These are phyloP conservation scores for Trametes elegans DNA, from an alignment of 768 basidiomycete genomes.

Conservation along the genomic window DNA sequence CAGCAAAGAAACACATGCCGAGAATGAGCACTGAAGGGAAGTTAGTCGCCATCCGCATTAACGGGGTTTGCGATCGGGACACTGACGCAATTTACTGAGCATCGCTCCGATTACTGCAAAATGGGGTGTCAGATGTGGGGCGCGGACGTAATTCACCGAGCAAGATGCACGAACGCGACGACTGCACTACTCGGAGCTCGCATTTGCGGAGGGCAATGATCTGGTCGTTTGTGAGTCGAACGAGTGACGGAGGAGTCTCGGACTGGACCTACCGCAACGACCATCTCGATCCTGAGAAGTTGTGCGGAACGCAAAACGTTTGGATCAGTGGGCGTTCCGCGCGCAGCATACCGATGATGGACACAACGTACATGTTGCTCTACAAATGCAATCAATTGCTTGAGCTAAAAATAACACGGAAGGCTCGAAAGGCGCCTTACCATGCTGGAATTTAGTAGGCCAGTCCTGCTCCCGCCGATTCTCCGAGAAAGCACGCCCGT, in stretches of 20 bases:
- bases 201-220: conserved; percentile 82
- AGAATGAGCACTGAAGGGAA: conserved; percentile 65
- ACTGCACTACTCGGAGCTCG: conserved; percentile 77
- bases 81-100: conserved; percentile 68
- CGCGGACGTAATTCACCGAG: neutral
- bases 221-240: conserved; percentile 33
- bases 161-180: conserved; percentile 54
- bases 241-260: neutral
- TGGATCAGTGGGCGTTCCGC: neutral
- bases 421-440: conserved; percentile 36
- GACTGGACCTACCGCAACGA: conserved; percentile 60
- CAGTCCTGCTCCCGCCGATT: conserved; percentile 74
- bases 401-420: neutral
- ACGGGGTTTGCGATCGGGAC: too few relatives aligned
- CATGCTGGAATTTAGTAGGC: conserved; percentile 79
- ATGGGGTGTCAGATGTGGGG: neutral
- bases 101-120: conserved; percentile 75
- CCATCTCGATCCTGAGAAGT: conserved; percentile 46
- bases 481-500: conserved; percentile 72
- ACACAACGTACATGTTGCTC: conserved; percentile 66
- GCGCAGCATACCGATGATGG: too few relatives aligned
- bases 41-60: too few relatives aligned
- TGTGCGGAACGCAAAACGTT: neutral
- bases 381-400: conserved; percentile 39
- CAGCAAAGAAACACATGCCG: conserved; percentile 84